Evolutionary conservation across 2,329 filamentous ascomycete genomes (phyloP).

Genomic region (Cladobotryum protrusum): DNA sequence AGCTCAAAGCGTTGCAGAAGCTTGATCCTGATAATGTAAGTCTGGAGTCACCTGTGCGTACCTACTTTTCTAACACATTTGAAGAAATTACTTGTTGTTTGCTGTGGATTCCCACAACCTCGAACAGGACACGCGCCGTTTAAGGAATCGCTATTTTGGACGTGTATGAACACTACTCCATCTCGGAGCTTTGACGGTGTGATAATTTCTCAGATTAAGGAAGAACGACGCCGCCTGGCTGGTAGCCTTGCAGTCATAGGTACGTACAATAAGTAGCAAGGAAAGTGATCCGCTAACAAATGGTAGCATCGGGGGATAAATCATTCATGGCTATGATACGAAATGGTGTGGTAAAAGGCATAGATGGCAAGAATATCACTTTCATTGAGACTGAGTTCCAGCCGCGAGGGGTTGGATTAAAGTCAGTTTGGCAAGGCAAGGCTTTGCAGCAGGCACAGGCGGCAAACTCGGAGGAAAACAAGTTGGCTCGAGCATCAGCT

Average conservation of each 20-base stretch:
- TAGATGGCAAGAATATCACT: constrained; percentile 2
- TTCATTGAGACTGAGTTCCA: constrained; percentile 2
- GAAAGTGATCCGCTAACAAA: neutral
- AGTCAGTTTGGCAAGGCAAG: neutral
- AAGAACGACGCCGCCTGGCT: neutral
- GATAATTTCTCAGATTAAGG: constrained; percentile 1
- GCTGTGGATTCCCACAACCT: constrained; percentile 1
- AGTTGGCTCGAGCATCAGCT: neutral
- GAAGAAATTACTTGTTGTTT: constrained; percentile 9
- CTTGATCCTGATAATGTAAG: constrained; percentile 6
- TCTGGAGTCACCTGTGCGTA: neutral
- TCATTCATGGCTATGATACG: neutral
- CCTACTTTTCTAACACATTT: neutral
- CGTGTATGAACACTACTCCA: neutral
- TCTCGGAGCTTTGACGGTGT: neutral
- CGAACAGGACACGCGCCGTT: constrained; percentile 1
- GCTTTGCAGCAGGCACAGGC: too few relatives aligned
- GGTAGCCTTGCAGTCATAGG: constrained; percentile 4
- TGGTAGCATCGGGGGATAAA: constrained; percentile 1
- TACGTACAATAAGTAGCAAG: neutral
- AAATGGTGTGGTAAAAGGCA: neutral
- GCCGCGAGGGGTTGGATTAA: neutral
- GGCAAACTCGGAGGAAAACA: neutral
- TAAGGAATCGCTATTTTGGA: constrained; percentile 4
- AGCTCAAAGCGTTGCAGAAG: constrained; percentile 1